phyloP scores from a whole-genome alignment of 306 rosid genomes.

The Pueraria montana region DNA sequence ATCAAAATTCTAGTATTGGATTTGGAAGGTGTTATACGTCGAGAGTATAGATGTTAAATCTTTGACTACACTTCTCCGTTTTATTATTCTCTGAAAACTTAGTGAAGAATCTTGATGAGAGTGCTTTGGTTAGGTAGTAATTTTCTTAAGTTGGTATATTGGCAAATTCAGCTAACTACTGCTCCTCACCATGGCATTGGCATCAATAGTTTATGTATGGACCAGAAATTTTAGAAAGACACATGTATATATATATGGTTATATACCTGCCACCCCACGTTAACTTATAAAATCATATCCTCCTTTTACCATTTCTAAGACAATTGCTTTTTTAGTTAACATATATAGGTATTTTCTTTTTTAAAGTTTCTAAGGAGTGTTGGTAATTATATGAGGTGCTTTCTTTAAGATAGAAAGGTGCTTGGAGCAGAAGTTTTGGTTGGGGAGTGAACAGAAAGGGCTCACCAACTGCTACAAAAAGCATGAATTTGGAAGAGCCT shows the following conservation, averaged over 20 bases:
- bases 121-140: slow-evolving; percentile 66
- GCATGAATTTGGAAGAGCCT: slow-evolving; percentile 56
- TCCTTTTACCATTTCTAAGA: slow-evolving; percentile 4
- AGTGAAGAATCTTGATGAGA: slow-evolving; percentile 54
- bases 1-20: slow-evolving; percentile 40
- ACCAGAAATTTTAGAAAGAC: neutral
- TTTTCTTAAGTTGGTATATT: slow-evolving; percentile 75
- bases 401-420: slow-evolving; percentile 63
- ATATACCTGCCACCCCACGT: slow-evolving; percentile 33
- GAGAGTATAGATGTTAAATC: slow-evolving; percentile 45
- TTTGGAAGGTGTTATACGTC: slow-evolving; percentile 39
- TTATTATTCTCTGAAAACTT: slow-evolving; percentile 44
- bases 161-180: slow-evolving; percentile 73
- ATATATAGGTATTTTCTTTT: slow-evolving; percentile 23
- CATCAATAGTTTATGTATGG: slow-evolving; percentile 35
- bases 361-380: slow-evolving; percentile 32
- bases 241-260: neutral
- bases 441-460: slow-evolving; percentile 72
- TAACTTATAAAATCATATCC: slow-evolving; percentile 33
- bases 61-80: slow-evolving; percentile 38
- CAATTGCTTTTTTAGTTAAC: slow-evolving; percentile 11
- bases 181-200: slow-evolving; percentile 50
- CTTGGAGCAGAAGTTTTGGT: slow-evolving; percentile 72
- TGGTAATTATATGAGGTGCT: slow-evolving; percentile 49
- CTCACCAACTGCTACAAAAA: slow-evolving; percentile 65